phyloP scores from a whole-genome alignment of 2,329 filamentous ascomycete species.

The Plectosphaerella cucumerina region DNA sequence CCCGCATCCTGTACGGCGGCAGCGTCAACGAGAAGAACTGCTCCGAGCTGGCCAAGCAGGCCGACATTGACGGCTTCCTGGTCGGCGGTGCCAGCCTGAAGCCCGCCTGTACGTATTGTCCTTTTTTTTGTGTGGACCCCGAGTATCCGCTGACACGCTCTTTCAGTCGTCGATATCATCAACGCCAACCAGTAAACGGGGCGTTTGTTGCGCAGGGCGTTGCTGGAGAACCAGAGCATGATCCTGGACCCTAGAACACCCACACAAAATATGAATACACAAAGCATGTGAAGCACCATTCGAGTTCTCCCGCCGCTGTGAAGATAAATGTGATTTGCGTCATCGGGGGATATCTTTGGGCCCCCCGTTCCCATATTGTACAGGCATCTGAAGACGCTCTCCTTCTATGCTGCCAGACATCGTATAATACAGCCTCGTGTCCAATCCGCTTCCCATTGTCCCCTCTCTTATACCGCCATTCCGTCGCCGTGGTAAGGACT shows the following conservation, averaged over 20 bases:
- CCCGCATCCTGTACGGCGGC: constrained; percentile 93
- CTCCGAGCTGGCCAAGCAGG: constrained; percentile 83
- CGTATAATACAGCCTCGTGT: neutral
- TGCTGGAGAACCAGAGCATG: neutral
- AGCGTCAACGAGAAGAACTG: constrained; percentile 99
- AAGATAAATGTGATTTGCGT: neutral
- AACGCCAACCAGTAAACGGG: constrained; percentile 47
- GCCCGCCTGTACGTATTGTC: constrained; percentile 70
- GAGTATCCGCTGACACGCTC: constrained; percentile 5
- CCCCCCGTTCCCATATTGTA: neutral
- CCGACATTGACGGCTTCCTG: constrained; percentile 96
- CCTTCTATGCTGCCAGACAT: neutral
- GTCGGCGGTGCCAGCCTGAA: constrained; percentile 96
- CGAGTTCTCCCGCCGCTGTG: neutral
- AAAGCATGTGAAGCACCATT: neutral
- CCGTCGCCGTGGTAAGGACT: constrained; percentile 64
- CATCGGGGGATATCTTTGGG: neutral
- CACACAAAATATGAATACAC: neutral
- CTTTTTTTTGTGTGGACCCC: neutral
- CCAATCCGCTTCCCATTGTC: neutral
- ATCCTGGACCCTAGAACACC: neutral
- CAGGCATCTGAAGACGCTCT: constrained; percentile 1
- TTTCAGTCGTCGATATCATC: constrained; percentile 55
- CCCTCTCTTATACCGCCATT: constrained; percentile 41
- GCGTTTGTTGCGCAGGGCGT: neutral